Conservation (phyloP, 352 stramenopile species). For the Pythium dissimile region DNA sequence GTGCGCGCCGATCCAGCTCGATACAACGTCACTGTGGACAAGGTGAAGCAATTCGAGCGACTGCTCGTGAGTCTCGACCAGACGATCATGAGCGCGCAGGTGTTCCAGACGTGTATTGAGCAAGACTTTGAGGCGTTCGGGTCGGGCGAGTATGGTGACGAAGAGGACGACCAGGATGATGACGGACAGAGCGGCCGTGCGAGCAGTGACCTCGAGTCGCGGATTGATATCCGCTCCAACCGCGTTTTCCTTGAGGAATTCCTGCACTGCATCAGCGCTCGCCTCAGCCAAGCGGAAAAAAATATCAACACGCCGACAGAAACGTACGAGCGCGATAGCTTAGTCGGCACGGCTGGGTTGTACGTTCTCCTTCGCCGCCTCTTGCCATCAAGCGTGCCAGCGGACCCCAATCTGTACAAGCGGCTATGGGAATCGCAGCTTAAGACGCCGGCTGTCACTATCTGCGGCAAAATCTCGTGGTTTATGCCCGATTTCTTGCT, state of each 20-base stretch:
- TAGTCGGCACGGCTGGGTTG: slow-evolving; percentile 86
- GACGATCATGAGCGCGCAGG: slow-evolving; percentile 85
- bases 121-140: slow-evolving; percentile 87
- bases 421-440: slow-evolving; percentile 87
- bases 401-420: slow-evolving; percentile 89
- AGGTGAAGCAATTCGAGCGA: slow-evolving; percentile 83
- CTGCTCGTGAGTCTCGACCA: slow-evolving; percentile 85
- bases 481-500: slow-evolving; percentile 86
- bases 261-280: slow-evolving; percentile 75
- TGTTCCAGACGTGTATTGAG: slow-evolving; percentile 87
- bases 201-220: slow-evolving; percentile 63
- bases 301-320: slow-evolving; percentile 83
- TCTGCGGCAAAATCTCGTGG: slow-evolving; percentile 84
- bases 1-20: slow-evolving; percentile 74
- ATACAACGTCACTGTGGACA: slow-evolving; percentile 81
- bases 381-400: slow-evolving; percentile 75
- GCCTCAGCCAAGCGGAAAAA: slow-evolving; percentile 55
- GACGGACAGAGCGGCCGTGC: slow-evolving; percentile 29
- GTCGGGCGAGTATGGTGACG: slow-evolving; percentile 49
- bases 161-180: slow-evolving; percentile 54
- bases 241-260: slow-evolving; percentile 86
- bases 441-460: slow-evolving; percentile 78
- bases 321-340: slow-evolving; percentile 83
- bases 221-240: slow-evolving; percentile 82
- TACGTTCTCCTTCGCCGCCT: slow-evolving; percentile 88